A percentile compares a stretch with the other conserved stretches of the same genome.
phyloP scores from a whole-genome alignment of 345 rosid genomes.

The Euphorbia pulcherrima region DNA sequence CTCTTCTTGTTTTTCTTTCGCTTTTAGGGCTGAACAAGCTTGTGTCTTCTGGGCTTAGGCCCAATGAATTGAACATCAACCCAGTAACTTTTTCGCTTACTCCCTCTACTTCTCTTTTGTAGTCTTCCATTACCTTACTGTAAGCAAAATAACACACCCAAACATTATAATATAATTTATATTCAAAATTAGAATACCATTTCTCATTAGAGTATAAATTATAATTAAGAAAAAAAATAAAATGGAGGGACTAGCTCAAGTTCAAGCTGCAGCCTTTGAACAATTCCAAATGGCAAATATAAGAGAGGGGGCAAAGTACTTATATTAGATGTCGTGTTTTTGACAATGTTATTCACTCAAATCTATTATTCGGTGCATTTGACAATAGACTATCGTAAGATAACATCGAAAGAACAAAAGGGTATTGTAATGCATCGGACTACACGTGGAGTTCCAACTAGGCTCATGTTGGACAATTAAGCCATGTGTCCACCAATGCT shows the following conservation, averaged over 20 bases:
- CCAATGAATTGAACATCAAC: slow-evolving; percentile 37
- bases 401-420: no score
- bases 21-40: slow-evolving; percentile 28
- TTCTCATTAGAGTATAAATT: not conserved
- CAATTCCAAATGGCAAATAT: not conserved
- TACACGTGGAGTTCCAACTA: no score
- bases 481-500: no score
- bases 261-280: no score
- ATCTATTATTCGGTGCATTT: no score
- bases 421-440: no score
- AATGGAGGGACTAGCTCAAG: no score
- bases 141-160: not conserved
- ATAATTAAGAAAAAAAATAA: no score
- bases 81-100: slow-evolving; percentile 33
- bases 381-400: no score
- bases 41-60: slow-evolving; percentile 36
- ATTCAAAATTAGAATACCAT: not conserved
- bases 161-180: no score
- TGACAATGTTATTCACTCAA: not conserved
- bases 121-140: slow-evolving; percentile 41
- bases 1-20: slow-evolving; percentile 19
- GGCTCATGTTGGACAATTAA: no score
- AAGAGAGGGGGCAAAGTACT: not conserved
- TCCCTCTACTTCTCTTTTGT: slow-evolving; percentile 26
- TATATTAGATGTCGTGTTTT: not conserved